phyloP scores from a whole-genome alignment of 176 grass and related monocot genomes.

The Eleusine indica region DNA sequence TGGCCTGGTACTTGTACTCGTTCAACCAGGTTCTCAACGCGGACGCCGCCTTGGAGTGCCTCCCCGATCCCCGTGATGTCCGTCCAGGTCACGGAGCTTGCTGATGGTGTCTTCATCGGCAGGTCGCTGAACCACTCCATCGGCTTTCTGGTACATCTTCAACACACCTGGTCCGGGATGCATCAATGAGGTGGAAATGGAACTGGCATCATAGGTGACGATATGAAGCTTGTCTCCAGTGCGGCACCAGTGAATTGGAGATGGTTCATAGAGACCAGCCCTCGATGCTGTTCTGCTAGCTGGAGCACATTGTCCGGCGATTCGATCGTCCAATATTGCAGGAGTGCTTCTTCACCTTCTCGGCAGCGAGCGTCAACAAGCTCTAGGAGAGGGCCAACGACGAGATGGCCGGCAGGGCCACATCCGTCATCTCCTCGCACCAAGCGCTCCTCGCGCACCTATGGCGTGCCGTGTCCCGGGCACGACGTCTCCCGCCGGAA shows the following conservation, averaged over 20 bases:
- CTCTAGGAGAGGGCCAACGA: slow-evolving; percentile 43
- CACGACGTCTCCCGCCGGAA: slow-evolving; percentile 25
- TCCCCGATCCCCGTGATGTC: neutral
- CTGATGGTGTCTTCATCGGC: slow-evolving; percentile 39
- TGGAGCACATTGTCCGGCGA: slow-evolving; percentile 17
- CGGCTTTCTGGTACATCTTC: slow-evolving; percentile 42
- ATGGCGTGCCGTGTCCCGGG: slow-evolving; percentile 48
- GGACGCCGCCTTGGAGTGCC: neutral
- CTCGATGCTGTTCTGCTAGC: slow-evolving; percentile 27
- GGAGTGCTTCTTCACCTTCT: slow-evolving; percentile 53
- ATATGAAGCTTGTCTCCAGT: neutral
- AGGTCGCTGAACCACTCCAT: slow-evolving; percentile 43
- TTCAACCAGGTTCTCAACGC: neutral
- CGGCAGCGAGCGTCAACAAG: slow-evolving; percentile 7
- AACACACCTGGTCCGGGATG: slow-evolving; percentile 54
- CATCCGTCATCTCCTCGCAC: slow-evolving; percentile 49
- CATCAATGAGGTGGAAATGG: neutral
- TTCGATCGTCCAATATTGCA: neutral
- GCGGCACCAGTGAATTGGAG: neutral
- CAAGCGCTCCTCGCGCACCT: slow-evolving; percentile 46
- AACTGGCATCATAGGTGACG: neutral
- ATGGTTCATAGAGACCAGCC: slow-evolving; percentile 42
- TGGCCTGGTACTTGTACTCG: neutral
- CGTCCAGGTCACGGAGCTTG: slow-evolving; percentile 45
- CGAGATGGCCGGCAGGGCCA: slow-evolving; percentile 35